These are phyloP conservation scores for Zygosaccharomyces sapae DNA, from an alignment of 1,139 yeast genomes.

Conservation along the genomic window DNA sequence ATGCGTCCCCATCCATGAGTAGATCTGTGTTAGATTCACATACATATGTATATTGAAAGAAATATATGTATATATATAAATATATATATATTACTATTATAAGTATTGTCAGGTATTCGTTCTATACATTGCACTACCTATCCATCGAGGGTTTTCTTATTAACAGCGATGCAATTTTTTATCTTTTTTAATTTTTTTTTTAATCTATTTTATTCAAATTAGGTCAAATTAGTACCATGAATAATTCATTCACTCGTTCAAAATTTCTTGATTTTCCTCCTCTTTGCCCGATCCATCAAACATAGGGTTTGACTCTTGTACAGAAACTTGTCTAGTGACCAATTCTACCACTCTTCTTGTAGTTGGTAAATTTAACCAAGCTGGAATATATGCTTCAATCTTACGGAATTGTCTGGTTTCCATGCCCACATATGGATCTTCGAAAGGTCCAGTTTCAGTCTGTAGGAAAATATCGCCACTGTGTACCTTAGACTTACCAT, in stretches of 20 bases:
- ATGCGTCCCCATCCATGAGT: neutral
- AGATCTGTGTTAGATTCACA: neutral
- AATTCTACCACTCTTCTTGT: constrained; percentile 85
- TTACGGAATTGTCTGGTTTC: constrained; percentile 81
- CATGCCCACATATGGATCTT: constrained; percentile 82
- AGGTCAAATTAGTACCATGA: constrained; percentile 7
- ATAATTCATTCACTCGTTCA: constrained; percentile 6
- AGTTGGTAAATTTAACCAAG: constrained; percentile 85
- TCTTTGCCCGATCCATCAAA: constrained; percentile 10
- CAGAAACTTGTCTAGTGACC: constrained; percentile 73
- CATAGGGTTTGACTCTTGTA: constrained; percentile 30
- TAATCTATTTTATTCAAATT: constrained; percentile 2
- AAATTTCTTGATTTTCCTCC: constrained; percentile 6
- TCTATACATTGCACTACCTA: neutral
- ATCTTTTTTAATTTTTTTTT: neutral
- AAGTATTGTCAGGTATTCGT: constrained; percentile 1
- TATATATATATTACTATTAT: neutral
- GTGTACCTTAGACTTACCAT: constrained; percentile 42
- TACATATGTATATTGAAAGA: neutral
- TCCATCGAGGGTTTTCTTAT: neutral
- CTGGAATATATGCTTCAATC: constrained; percentile 95
- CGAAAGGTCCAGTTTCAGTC: constrained; percentile 67
- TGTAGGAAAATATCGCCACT: constrained; percentile 57
- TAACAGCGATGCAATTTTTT: constrained; percentile 1
- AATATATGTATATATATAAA: neutral